Percentiles rank a stretch among this genome's conserved stretches.
Evolutionary conservation across 148 eudicot species (phyloP).

Genomic region (Talinum fruticosum): DNA sequence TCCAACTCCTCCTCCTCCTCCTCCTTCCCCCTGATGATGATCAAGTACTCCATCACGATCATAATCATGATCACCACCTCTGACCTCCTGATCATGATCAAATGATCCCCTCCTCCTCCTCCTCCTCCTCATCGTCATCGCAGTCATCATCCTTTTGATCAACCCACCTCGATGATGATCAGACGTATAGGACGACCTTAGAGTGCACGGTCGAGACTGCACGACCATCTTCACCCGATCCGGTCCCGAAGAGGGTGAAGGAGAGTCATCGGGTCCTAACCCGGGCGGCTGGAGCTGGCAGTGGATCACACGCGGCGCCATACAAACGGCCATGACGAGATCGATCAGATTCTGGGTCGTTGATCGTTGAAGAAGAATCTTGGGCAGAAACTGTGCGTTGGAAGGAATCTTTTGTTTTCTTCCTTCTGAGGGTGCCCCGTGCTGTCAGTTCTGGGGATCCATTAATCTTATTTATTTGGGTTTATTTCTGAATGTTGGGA

Average conservation of each 20-base stretch:
- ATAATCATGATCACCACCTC: neutral
- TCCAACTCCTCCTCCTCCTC: constrained; percentile 9
- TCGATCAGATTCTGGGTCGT: neutral
- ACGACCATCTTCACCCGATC: constrained; percentile 55
- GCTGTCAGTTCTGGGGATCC: neutral
- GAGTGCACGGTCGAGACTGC: constrained; percentile 73
- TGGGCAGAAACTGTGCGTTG: neutral
- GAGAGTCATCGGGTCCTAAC: constrained; percentile 12
- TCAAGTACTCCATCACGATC: constrained; percentile 11
- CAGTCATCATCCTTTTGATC: constrained; percentile 34
- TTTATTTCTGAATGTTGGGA: no score
- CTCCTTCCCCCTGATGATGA: neutral
- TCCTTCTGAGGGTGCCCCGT: neutral
- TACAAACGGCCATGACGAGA: constrained; percentile 23
- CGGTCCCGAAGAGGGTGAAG: neutral
- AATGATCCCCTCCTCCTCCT: constrained; percentile 5
- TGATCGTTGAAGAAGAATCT: neutral
- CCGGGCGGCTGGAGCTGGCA: constrained; percentile 44
- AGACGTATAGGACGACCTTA: constrained; percentile 63
- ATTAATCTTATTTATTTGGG: constrained; percentile 7
- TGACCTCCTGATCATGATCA: constrained; percentile 5
- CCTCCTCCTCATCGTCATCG: constrained; percentile 43
- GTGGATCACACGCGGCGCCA: constrained; percentile 33
- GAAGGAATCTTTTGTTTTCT: neutral
- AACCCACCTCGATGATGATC: constrained; percentile 30